phyloP scores from a whole-genome alignment of 352 stramenopile genomes.

The Globisporangium polare region DNA sequence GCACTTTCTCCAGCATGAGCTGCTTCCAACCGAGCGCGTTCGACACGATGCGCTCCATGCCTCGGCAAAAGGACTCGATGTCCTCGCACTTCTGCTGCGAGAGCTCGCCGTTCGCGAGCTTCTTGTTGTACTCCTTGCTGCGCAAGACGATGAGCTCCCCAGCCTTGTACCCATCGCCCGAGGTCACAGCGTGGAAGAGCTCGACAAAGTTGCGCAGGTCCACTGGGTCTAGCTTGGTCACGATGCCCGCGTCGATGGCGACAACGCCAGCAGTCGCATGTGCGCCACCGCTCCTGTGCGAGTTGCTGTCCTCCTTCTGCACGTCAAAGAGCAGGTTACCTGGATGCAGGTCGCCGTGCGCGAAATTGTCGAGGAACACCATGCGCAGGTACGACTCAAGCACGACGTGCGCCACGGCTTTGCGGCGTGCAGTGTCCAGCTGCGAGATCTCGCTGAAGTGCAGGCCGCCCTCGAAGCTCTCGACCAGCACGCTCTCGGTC shows the following conservation, averaged over 20 bases:
- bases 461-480: slow-evolving; percentile 85
- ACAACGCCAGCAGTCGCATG: slow-evolving; percentile 41
- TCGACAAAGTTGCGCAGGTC: slow-evolving; percentile 85
- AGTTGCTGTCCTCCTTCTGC: background rate
- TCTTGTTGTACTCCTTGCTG: slow-evolving; percentile 37
- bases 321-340: slow-evolving; percentile 87
- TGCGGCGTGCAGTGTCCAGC: slow-evolving; percentile 42
- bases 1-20: slow-evolving; percentile 66
- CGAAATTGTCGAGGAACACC: slow-evolving; percentile 96
- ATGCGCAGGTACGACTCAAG: slow-evolving; percentile 90
- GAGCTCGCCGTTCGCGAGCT: slow-evolving; percentile 23
- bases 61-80: slow-evolving; percentile 63
- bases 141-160: slow-evolving; percentile 71
- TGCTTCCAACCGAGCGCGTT: slow-evolving; percentile 58
- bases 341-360: slow-evolving; percentile 91
- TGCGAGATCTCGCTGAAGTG: slow-evolving; percentile 69
- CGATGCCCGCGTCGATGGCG: slow-evolving; percentile 83
- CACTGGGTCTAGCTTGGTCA: slow-evolving; percentile 68
- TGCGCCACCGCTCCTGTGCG: slow-evolving; percentile 1
- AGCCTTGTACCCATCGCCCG: slow-evolving; percentile 74
- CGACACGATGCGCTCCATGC: slow-evolving; percentile 71
- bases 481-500: slow-evolving; percentile 86
- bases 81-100: slow-evolving; percentile 60
- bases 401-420: slow-evolving; percentile 71
- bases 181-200: slow-evolving; percentile 80